Percentiles rank a stretch among this genome's conserved stretches.
These are phyloP conservation scores for Fraxinus dipetala DNA, from an alignment of 305 asterid species.

Conservation along the genomic window DNA sequence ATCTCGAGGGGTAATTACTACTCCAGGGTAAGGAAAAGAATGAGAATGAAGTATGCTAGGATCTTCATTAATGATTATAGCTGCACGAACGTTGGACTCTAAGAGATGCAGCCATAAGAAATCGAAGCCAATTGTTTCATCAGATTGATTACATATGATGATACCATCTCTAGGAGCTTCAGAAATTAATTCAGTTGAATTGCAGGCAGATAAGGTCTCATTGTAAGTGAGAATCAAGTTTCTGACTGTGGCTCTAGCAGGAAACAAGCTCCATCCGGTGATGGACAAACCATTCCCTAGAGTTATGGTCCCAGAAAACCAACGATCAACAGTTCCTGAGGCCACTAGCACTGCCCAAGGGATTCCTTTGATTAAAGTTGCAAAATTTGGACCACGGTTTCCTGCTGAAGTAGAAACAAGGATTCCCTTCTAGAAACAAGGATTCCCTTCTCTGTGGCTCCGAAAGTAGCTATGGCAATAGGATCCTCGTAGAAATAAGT, in stretches of 20 bases:
- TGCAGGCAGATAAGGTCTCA: slow-evolving; percentile 25
- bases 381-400: slow-evolving; percentile 24
- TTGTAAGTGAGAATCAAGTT: slow-evolving; percentile 28
- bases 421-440: slow-evolving; percentile 24
- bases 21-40: slow-evolving; percentile 28
- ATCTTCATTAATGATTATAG: slow-evolving; percentile 27
- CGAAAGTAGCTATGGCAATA: slow-evolving; percentile 27
- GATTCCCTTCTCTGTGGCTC: slow-evolving; percentile 26
- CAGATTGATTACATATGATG: slow-evolving; percentile 19
- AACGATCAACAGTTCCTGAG: slow-evolving; percentile 30
- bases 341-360: slow-evolving; percentile 41
- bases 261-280: slow-evolving; percentile 28
- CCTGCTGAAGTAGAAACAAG: slow-evolving; percentile 32
- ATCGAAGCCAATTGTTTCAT: not conserved
- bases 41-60: not conserved
- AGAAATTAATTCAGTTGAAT: slow-evolving; percentile 3
- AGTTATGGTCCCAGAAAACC: slow-evolving; percentile 25
- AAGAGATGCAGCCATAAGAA: not conserved
- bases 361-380: slow-evolving; percentile 28
- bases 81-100: slow-evolving; percentile 7
- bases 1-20: slow-evolving; percentile 23
- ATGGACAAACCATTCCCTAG: slow-evolving; percentile 31
- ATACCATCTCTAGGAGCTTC: slow-evolving; percentile 9
- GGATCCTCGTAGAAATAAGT: slow-evolving; percentile 21
- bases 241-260: slow-evolving; percentile 13